phyloP scores from a whole-genome alignment of 2,329 filamentous ascomycete species.

The Talaromyces sp. region DNA sequence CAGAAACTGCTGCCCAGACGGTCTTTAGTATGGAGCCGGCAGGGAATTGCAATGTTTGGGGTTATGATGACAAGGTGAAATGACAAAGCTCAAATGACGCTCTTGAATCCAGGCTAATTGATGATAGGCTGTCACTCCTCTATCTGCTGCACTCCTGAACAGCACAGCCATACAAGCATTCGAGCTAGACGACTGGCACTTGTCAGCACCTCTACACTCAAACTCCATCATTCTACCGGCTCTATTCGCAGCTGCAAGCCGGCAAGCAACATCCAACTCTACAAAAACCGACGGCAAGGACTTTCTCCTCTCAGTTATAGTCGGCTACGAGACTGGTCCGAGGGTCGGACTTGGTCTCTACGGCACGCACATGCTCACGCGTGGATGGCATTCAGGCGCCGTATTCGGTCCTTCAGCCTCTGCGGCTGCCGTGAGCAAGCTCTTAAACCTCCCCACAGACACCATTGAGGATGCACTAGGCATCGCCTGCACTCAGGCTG shows the following conservation, averaged over 20 bases:
- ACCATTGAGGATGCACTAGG: slow-evolving; percentile 37
- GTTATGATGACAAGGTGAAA: neutral
- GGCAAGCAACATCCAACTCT: neutral
- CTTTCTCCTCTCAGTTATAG: neutral
- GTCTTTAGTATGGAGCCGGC: slow-evolving; percentile 10
- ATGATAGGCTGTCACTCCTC: neutral
- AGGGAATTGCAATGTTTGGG: neutral
- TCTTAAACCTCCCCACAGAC: slow-evolving; percentile 31
- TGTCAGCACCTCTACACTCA: neutral
- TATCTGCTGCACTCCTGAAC: neutral
- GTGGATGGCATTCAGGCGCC: slow-evolving; percentile 34
- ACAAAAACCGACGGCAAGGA: neutral
- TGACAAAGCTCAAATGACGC: neutral
- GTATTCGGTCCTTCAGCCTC: slow-evolving; percentile 42
- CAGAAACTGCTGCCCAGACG: slow-evolving; percentile 9
- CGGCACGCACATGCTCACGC: slow-evolving; percentile 39
- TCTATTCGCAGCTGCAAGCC: neutral
- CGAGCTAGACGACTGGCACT: neutral
- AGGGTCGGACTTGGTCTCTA: slow-evolving; percentile 30
- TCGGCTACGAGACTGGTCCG: neutral
- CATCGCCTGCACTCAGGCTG: slow-evolving; percentile 31
- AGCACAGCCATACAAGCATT: neutral
- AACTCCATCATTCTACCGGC: neutral
- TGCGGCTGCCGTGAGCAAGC: slow-evolving; percentile 33
- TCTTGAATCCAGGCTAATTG: neutral